Evolutionary conservation across 2,329 filamentous ascomycete genomes (phyloP).

Genomic region (Colletotrichum tropicicola): DNA sequence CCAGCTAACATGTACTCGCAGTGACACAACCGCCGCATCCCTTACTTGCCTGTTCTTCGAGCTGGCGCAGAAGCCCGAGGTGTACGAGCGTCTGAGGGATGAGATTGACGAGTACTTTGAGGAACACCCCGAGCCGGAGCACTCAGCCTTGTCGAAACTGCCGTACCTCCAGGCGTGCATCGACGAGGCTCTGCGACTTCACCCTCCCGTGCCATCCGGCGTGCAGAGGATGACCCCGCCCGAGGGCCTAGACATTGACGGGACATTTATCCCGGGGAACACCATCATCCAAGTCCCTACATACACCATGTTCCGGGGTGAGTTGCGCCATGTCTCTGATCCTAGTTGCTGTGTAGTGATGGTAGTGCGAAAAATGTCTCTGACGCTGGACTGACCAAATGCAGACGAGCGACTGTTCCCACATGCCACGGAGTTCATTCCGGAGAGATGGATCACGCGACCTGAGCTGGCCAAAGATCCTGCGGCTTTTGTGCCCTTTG

Average conservation of each 20-base stretch:
- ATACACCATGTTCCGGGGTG: conserved; percentile 35
- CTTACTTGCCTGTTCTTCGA: conserved; percentile 31
- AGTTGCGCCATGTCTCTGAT: neutral
- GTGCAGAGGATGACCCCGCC: conserved; percentile 46
- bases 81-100: conserved; percentile 2
- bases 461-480: conserved; percentile 34
- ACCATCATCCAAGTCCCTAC: conserved; percentile 42
- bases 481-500: conserved; percentile 37
- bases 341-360: neutral
- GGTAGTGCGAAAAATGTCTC: neutral
- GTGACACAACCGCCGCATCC: conserved; percentile 31
- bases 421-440: conserved; percentile 35
- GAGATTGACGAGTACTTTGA: conserved; percentile 32
- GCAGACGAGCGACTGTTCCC: conserved; percentile 32
- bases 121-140: conserved; percentile 25
- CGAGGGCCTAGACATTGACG: conserved; percentile 44
- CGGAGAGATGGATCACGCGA: conserved; percentile 34
- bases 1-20: conserved; percentile 3
- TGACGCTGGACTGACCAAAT: neutral
- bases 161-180: conserved; percentile 45
- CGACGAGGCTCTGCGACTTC: conserved; percentile 49
- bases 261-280: conserved; percentile 44
- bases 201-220: conserved; percentile 46
- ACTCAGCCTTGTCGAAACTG: conserved; percentile 34
- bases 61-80: conserved; percentile 17